Percentiles rank a stretch among this genome's conserved stretches.
phyloP scores from a whole-genome alignment of 306 rosid genomes.

The Cucurbita argyrosperma region DNA sequence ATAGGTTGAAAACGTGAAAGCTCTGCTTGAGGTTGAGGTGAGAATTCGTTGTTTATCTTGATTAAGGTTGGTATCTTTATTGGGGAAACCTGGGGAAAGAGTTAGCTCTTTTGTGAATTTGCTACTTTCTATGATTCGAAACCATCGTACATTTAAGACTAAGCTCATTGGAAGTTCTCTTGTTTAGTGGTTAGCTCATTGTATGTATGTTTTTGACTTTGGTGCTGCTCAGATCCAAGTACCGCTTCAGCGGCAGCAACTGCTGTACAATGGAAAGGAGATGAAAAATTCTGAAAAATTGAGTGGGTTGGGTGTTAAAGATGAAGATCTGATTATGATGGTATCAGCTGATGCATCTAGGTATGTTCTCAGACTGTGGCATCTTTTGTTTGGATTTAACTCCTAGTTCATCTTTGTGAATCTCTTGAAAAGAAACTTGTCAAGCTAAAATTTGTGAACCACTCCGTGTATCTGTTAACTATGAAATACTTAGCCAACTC shows the following conservation, averaged over 20 bases:
- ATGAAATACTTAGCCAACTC: neutral
- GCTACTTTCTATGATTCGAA: neutral
- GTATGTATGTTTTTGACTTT: neutral
- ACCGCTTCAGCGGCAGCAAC: slow-evolving; percentile 74
- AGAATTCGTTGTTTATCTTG: neutral
- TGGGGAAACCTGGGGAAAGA: neutral
- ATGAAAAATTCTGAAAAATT: slow-evolving; percentile 55
- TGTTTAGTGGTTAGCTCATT: neutral
- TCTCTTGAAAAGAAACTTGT: too few species aligned
- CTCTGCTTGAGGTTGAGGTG: slow-evolving; percentile 93
- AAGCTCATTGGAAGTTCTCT: neutral
- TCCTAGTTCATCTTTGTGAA: too few species aligned
- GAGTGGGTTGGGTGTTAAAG: slow-evolving; percentile 71
- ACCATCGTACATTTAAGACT: neutral
- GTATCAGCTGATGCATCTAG: slow-evolving; percentile 39
- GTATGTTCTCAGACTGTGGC: slow-evolving; percentile 18
- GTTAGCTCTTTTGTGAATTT: neutral
- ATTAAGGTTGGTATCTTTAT: neutral
- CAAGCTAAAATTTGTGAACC: too few species aligned
- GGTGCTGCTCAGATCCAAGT: slow-evolving; percentile 49
- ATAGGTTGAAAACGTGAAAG: slow-evolving; percentile 86
- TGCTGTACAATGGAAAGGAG: slow-evolving; percentile 74
- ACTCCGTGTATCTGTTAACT: neutral
- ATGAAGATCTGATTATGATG: slow-evolving; percentile 89
- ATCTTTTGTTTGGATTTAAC: neutral